Conservation (phyloP, 345 rosid species). For the Citrus reticulata region DNA sequence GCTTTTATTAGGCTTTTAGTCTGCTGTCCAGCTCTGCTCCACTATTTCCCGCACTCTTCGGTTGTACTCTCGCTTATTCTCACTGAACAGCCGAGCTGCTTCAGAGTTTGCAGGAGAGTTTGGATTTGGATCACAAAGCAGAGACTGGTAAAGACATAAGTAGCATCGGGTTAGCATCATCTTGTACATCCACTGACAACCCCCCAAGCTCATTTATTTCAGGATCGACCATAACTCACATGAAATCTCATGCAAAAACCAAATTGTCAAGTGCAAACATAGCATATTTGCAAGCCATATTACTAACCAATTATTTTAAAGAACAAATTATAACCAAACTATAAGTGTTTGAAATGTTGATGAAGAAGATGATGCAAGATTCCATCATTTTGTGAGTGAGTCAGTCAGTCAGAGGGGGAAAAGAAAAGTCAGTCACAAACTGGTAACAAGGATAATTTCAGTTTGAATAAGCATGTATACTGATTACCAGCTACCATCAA, state of each 20-base stretch:
- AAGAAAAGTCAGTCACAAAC: too few species aligned
- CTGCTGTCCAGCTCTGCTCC: slow-evolving; percentile 82
- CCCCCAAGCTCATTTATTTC: not conserved
- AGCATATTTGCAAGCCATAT: not conserved
- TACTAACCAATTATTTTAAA: not conserved
- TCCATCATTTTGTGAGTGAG: not conserved
- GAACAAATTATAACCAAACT: not conserved
- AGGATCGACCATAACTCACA: not conserved
- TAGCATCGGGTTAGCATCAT: not conserved
- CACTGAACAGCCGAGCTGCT: slow-evolving; percentile 80
- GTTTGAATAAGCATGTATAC: not conserved
- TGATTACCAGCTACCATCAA: not conserved
- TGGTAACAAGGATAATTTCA: not conserved
- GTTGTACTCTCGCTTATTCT: slow-evolving; percentile 75
- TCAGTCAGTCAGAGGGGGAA: accelerated
- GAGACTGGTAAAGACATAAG: slow-evolving; percentile 34
- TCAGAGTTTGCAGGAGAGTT: slow-evolving; percentile 88
- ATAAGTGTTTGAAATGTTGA: not conserved
- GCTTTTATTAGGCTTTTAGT: slow-evolving; percentile 21
- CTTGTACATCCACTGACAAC: not conserved
- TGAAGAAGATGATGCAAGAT: not conserved
- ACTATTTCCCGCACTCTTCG: slow-evolving; percentile 68
- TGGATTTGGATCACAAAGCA: slow-evolving; percentile 84
- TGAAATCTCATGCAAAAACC: not conserved
- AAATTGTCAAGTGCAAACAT: not conserved